Percentiles rank a stretch among this genome's conserved stretches.
Conservation (phyloP, 345 rosid genomes). For the Corymbia maculata region DNA sequence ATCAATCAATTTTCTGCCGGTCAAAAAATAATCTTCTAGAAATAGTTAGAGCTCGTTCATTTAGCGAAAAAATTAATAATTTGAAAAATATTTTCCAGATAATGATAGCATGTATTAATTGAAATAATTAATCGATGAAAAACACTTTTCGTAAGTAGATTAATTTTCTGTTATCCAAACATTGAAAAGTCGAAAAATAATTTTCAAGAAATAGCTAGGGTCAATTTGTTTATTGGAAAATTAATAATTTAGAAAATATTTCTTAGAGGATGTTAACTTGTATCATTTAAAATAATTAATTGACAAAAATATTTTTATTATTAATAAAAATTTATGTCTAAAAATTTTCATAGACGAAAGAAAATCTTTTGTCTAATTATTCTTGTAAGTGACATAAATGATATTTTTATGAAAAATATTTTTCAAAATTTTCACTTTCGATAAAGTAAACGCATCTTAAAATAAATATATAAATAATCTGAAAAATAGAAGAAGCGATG, state of each 20-base stretch:
- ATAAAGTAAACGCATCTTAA: background rate
- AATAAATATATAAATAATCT: background rate
- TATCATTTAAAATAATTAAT: too few species aligned
- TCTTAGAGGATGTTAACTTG: too few species aligned
- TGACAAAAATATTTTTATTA: background rate
- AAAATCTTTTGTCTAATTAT: fast-evolving
- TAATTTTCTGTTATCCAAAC: fast-evolving
- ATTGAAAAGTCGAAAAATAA: too few species aligned
- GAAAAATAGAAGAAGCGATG: background rate
- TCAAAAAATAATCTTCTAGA: too few species aligned
- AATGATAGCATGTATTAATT: too few species aligned
- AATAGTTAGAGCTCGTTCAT: fast-evolving
- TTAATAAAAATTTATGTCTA: background rate
- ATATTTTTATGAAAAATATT: too few species aligned
- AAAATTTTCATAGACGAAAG: fast-evolving
- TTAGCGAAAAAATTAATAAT: fast-evolving
- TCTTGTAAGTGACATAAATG: background rate
- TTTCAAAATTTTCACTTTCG: background rate
- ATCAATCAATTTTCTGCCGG: fast-evolving
- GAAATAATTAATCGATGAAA: too few species aligned
- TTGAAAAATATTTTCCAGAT: background rate
- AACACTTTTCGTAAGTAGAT: fast-evolving
- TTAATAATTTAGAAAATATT: too few species aligned
- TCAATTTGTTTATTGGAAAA: too few species aligned
- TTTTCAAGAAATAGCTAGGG: too few species aligned